These are phyloP conservation scores for Trapa bicornis DNA, from an alignment of 345 rosid species.

Conservation along the genomic window DNA sequence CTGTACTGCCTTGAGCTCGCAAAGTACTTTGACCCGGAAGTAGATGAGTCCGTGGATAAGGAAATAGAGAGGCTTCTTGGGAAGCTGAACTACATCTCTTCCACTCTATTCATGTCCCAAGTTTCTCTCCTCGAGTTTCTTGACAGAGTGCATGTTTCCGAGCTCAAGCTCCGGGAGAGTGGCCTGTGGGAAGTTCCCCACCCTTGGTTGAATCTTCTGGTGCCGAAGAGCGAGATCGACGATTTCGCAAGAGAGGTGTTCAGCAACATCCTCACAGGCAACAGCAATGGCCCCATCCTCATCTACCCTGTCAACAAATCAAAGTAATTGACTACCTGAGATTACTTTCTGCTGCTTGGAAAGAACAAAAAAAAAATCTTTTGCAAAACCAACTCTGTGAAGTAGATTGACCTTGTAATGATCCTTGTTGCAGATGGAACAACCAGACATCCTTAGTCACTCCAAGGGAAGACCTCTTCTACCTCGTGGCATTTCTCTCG, in stretches of 20 bases:
- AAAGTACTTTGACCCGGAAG: slow-evolving; percentile 53
- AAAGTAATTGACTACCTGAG: slow-evolving; percentile 32
- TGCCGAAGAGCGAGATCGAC: slow-evolving; percentile 51
- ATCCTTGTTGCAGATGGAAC: slow-evolving; percentile 60
- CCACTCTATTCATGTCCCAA: slow-evolving; percentile 55
- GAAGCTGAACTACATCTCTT: slow-evolving; percentile 48
- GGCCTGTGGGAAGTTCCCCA: slow-evolving; percentile 94
- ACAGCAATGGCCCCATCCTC: slow-evolving; percentile 76
- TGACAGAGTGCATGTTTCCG: slow-evolving; percentile 68
- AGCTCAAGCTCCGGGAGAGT: slow-evolving; percentile 52
- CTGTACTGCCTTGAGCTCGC: slow-evolving; percentile 85
- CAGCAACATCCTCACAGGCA: slow-evolving; percentile 49
- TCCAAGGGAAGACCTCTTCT: slow-evolving; percentile 70
- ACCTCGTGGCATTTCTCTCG: slow-evolving; percentile 63
- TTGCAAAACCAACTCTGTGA: no score
- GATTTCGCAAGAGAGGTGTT: slow-evolving; percentile 54
- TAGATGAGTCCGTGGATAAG: slow-evolving; percentile 29
- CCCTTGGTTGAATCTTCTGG: slow-evolving; percentile 88
- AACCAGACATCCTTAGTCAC: slow-evolving; percentile 57
- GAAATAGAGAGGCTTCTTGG: slow-evolving; percentile 49
- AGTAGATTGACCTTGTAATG: neutral
- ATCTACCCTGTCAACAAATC: slow-evolving; percentile 78
- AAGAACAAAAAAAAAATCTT: no score
- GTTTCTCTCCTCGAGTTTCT: slow-evolving; percentile 71
- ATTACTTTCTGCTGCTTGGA: no score